These are phyloP conservation scores for Phaeosphaeria sp. DNA, from an alignment of 2,329 filamentous ascomycete genomes.

Conservation along the genomic window DNA sequence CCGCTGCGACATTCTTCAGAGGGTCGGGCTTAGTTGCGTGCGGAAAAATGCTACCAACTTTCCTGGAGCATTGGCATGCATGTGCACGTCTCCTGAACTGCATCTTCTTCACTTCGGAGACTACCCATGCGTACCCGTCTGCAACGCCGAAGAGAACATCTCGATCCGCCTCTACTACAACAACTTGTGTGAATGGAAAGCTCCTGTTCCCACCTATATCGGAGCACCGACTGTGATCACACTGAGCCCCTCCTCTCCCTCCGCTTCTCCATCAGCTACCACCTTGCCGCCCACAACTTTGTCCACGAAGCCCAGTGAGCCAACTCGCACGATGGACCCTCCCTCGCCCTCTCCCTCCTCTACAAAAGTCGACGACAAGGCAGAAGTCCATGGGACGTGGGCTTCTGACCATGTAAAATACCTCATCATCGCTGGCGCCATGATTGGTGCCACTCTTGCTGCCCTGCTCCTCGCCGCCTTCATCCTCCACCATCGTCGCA, in stretches of 20 bases:
- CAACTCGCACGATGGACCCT: not conserved
- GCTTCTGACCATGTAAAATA: constrained; percentile 75
- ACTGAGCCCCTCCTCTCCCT: too few species aligned
- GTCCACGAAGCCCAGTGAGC: not conserved
- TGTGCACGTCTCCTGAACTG: constrained; percentile 49
- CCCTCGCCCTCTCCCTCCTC: constrained; percentile 8
- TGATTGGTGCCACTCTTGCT: constrained; percentile 71
- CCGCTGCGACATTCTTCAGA: not conserved
- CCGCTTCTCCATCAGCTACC: not conserved
- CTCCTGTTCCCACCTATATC: not conserved
- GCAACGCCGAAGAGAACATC: constrained; percentile 63
- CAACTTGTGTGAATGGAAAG: not conserved
- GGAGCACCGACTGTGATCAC: too few species aligned
- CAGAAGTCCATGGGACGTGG: constrained; percentile 50
- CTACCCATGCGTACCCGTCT: constrained; percentile 69
- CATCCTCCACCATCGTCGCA: not conserved
- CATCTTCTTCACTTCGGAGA: constrained; percentile 63
- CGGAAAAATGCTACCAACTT: not conserved
- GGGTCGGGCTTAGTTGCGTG: constrained; percentile 64
- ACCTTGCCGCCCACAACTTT: not conserved
- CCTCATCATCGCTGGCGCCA: constrained; percentile 80
- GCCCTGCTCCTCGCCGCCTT: not conserved
- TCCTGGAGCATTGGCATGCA: not conserved
- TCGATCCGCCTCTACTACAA: constrained; percentile 32
- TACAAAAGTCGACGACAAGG: constrained; percentile 11